Percentiles rank a stretch among this genome's conserved stretches.
These are phyloP conservation scores for Fusarium sp. DNA, from an alignment of 2,329 filamentous ascomycete genomes.

Conservation along the genomic window DNA sequence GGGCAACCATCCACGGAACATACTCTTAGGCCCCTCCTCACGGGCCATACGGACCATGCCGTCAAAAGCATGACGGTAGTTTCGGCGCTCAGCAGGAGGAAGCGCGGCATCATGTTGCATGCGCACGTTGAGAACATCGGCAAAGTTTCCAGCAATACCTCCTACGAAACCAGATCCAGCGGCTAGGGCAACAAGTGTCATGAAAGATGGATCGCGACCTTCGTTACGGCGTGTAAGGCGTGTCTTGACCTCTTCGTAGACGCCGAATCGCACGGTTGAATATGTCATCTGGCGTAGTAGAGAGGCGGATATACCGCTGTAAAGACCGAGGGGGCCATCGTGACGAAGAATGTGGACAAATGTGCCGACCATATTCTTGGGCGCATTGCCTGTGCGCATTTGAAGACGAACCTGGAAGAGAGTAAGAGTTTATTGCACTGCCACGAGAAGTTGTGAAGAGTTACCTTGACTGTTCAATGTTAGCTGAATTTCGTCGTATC, in stretches of 20 bases:
- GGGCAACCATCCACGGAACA: slow-evolving; percentile 88
- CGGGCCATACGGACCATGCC: slow-evolving; percentile 88
- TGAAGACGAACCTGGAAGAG: slow-evolving; percentile 79
- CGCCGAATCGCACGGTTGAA: slow-evolving; percentile 93
- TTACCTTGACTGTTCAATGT: slow-evolving; percentile 59
- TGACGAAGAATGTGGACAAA: slow-evolving; percentile 81
- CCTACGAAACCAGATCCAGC: slow-evolving; percentile 86
- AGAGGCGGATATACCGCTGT: slow-evolving; percentile 91
- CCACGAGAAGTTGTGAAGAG: not conserved
- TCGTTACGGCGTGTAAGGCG: slow-evolving; percentile 59
- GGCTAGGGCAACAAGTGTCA: slow-evolving; percentile 83
- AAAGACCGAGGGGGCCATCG: slow-evolving; percentile 83
- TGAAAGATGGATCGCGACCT: slow-evolving; percentile 69
- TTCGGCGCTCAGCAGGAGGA: slow-evolving; percentile 75
- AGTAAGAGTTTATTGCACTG: slow-evolving; percentile 3
- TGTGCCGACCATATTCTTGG: slow-evolving; percentile 85
- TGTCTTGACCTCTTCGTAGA: slow-evolving; percentile 93
- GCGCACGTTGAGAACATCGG: slow-evolving; percentile 95
- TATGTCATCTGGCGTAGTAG: slow-evolving; percentile 95
- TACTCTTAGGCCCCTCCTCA: slow-evolving; percentile 77
- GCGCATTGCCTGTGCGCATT: slow-evolving; percentile 78
- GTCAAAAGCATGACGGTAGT: slow-evolving; percentile 90
- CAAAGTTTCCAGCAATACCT: slow-evolving; percentile 90
- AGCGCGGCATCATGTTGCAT: slow-evolving; percentile 95
- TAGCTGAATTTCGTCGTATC: slow-evolving; percentile 32